These are phyloP conservation scores for Talaromyces islandicus DNA, from an alignment of 2,329 filamentous ascomycete genomes.

Conservation along the genomic window DNA sequence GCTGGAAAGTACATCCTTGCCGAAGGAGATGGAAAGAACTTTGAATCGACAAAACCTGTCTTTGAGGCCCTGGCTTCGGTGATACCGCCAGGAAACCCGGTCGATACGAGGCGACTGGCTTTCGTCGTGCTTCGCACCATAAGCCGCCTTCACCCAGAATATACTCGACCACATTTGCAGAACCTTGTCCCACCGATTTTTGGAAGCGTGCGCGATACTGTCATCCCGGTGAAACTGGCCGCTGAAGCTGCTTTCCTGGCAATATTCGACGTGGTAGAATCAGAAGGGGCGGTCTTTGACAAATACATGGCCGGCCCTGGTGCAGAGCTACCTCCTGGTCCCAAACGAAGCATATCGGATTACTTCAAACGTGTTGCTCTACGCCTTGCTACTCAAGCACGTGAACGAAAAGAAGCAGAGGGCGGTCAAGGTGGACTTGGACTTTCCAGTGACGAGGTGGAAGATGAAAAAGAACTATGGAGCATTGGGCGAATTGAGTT, in stretches of 20 bases:
- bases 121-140: slow-evolving; percentile 85
- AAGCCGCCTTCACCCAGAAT: slow-evolving; percentile 69
- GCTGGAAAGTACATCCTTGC: slow-evolving; percentile 83
- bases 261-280: slow-evolving; percentile 82
- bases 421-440: slow-evolving; percentile 82
- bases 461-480: slow-evolving; percentile 95
- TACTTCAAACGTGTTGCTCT: slow-evolving; percentile 94
- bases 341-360: slow-evolving; percentile 86
- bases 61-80: slow-evolving; percentile 71
- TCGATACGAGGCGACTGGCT: slow-evolving; percentile 77
- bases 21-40: slow-evolving; percentile 52
- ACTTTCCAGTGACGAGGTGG: slow-evolving; percentile 80
- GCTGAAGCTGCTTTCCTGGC: slow-evolving; percentile 92
- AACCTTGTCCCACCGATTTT: slow-evolving; percentile 81
- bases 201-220: slow-evolving; percentile 77
- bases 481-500: slow-evolving; percentile 87
- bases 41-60: slow-evolving; percentile 71
- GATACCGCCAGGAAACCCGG: slow-evolving; percentile 70
- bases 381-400: slow-evolving; percentile 75
- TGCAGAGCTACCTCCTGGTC: slow-evolving; percentile 60
- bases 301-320: slow-evolving; percentile 73
- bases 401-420: slow-evolving; percentile 85
- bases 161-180: slow-evolving; percentile 74
- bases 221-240: slow-evolving; percentile 92
- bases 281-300: slow-evolving; percentile 80